Percentiles rank a stretch among this genome's conserved stretches.
Conservation (phyloP, 805 yeast species). For the Myxozyma neotropica region DNA sequence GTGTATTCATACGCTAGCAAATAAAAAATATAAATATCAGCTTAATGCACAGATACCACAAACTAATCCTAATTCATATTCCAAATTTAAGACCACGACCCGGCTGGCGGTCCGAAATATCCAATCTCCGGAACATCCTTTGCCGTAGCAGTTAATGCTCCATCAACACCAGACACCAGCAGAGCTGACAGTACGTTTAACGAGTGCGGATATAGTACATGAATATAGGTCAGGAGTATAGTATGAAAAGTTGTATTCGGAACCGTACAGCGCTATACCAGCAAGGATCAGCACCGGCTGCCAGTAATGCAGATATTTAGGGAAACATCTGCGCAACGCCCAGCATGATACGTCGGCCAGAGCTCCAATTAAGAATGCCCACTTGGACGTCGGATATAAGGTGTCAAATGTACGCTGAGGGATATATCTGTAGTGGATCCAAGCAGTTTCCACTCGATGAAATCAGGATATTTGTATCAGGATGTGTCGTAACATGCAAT, state of each 20-base stretch:
- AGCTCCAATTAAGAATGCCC: constrained; percentile 63
- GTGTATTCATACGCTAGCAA: too few species aligned
- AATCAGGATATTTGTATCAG: too few species aligned
- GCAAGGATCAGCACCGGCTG: constrained; percentile 68
- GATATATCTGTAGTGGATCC: too few species aligned
- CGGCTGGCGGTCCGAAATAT: constrained; percentile 16
- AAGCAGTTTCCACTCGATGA: too few species aligned
- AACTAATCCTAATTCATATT: too few species aligned
- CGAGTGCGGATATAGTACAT: constrained; percentile 58
- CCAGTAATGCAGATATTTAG: constrained; percentile 46
- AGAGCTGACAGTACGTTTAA: constrained; percentile 46
- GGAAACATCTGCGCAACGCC: constrained; percentile 31
- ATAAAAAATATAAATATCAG: too few species aligned
- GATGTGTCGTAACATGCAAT: too few species aligned
- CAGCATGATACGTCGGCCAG: constrained; percentile 49
- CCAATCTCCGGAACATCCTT: constrained; percentile 14
- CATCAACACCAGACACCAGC: constrained; percentile 31
- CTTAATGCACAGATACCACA: too few species aligned
- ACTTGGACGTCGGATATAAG: constrained; percentile 56
- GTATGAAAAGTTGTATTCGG: constrained; percentile 67
- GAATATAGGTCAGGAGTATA: constrained; percentile 71
- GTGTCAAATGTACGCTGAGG: constrained; percentile 61
- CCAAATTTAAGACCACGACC: constrained; percentile 15
- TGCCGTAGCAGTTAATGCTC: constrained; percentile 3
- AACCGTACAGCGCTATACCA: constrained; percentile 18